Evolutionary conservation across 2,329 filamentous ascomycete species (phyloP), one percentile per base, ranked within the genome.

Genomic region (Sclerotinia glacialis): DNA sequence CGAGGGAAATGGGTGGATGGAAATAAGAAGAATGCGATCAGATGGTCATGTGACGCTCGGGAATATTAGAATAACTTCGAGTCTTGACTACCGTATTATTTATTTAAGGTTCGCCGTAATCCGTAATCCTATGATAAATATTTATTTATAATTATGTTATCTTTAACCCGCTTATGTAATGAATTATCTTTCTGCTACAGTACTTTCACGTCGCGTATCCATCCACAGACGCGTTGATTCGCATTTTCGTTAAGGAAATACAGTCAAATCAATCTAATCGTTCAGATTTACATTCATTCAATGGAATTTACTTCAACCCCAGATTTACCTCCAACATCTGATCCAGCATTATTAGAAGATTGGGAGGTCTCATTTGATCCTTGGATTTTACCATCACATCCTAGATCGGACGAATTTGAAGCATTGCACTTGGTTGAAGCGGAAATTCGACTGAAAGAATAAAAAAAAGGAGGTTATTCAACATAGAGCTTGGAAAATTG

Each of bases 381-480:
- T 55, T n/a, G 21, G 23, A 58, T 54, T 26, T 28, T 69, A 56
- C 65, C 70, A 49, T 68, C 69, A 37, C 71, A 68, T 58, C 70
- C 77, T 34, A 71, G 78, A 70, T 80, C 80, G 12, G 80, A 85
- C 78, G 82, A 83, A 52, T 69, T 83, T 54, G 78, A 83, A 69
- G 79, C 80, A 50, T 72, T 82, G 28, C 75, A 80, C 50, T 72
- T 77, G 66, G 76, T 79, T 46, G 74, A 77, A 42, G 72, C 75
- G 66, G 82, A 84, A 70, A 76, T 76, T 21, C 78, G 72, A 37
- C 74, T 74, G 73, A 65, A 82, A 82, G 72, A 80, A 74, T 23
- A 77, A 74, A 52, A 73, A 78, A 58, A 78, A 80, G 40, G 74
- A 82, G 21, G 82, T 84, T 7, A 83, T 85, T 62, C 81, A 83